Evolutionary conservation across 805 yeast species (phyloP), one percentile per base, ranked within the genome.

Genomic region (Blastobotrys chiropterorum): DNA sequence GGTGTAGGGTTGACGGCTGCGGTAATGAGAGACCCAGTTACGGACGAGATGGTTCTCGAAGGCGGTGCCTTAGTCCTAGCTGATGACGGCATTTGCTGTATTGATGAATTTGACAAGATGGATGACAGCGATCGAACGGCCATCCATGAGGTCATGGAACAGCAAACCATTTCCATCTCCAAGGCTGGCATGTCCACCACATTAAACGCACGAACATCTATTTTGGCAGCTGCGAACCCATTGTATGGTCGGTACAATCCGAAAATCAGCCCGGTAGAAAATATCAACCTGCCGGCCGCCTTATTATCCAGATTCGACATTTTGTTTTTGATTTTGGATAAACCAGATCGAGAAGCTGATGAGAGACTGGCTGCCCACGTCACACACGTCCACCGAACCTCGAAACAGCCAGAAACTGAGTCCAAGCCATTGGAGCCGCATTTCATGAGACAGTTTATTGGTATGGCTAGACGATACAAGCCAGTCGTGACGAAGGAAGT

Each of bases 1-100:
- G 99, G 99, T 52, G 99, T 94, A 45, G 99, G 99, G 72, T 75
- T 94, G 62, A 94, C 99, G 2, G 99, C 99, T 1, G 99, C 99
- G 0, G 99, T 94, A 38, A 90, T 94, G 95, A 81, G 94, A 63
- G 99, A 94, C 68, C 97, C 98, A 1, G 92, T 90, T n/a, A 94
- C 99, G 1, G 99, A 94, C 69, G 99, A 94, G 70, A 87, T 92
- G 95, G 88, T 94, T 14, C 76, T 94, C 48, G 99, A 94, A 77
- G 99, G 98, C 53, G 99, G 99, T 70, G 98, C 99, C 1, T 75
- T 94, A 52, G 98, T 94, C 4, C 72, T 94, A 52, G 97, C 99
- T 0, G 99, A 94, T 71, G 90, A 92, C 65, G 99, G 99, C 67
- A 85, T 94, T 56, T 94, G 98, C 73, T 94, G 99, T 69, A 94